Conservation (phyloP, 2,329 filamentous ascomycete species). For the Mycogone perniciosa region DNA sequence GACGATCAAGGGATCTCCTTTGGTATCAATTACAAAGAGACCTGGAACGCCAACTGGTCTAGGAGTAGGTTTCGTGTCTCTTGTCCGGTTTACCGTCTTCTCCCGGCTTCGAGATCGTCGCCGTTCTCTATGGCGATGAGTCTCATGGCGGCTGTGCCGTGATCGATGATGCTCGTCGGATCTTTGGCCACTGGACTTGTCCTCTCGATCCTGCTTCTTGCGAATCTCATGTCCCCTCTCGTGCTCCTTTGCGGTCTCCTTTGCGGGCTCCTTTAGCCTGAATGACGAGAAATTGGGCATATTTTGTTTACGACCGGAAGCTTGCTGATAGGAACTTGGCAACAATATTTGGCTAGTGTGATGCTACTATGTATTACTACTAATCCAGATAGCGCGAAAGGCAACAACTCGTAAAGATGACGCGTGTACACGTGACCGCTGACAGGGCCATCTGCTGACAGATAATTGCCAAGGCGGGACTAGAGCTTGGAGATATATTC, state of each 20-base stretch:
- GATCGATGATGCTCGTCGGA: slow-evolving; percentile 12
- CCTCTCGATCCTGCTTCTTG: slow-evolving; percentile 16
- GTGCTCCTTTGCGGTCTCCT: slow-evolving; percentile 28
- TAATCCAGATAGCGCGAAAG: no score
- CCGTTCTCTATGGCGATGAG: slow-evolving; percentile 16
- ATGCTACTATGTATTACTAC: no score
- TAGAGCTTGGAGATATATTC: no score
- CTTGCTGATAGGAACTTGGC: background rate
- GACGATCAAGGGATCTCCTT: slow-evolving; percentile 70
- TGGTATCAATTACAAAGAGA: slow-evolving; percentile 59
- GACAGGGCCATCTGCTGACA: no score
- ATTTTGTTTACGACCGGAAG: slow-evolving; percentile 13
- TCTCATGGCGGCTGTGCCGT: slow-evolving; percentile 14
- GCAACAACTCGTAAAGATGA: no score
- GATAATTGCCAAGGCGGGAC: no score
- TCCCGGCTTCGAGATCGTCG: slow-evolving; percentile 7
- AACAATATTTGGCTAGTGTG: background rate
- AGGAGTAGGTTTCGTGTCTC: slow-evolving; percentile 2
- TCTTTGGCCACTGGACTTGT: slow-evolving; percentile 2
- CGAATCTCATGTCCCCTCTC: slow-evolving; percentile 9
- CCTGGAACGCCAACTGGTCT: slow-evolving; percentile 16
- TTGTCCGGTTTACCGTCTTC: background rate
- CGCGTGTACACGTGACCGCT: no score
- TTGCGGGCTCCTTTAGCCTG: slow-evolving; percentile 35
- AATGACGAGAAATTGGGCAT: slow-evolving; percentile 70